Percentiles rank a stretch among this genome's conserved stretches.
phyloP scores from a whole-genome alignment of 1,284 basidiomycete genomes.

The Moniliophthora roreri region DNA sequence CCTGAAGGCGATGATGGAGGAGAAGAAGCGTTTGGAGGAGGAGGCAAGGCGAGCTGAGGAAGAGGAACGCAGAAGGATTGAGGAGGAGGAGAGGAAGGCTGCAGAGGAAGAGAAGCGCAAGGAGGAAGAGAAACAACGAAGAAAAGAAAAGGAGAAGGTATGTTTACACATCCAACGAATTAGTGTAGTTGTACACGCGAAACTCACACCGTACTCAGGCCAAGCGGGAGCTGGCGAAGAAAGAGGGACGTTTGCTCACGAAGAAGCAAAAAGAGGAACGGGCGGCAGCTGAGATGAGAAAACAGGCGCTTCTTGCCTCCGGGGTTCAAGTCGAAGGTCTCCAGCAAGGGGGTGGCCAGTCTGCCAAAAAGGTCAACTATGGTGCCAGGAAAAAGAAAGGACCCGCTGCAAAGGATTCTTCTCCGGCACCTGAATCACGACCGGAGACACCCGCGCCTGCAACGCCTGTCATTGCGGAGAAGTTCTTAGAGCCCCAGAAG shows the following conservation, averaged over 20 bases:
- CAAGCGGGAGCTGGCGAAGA: constrained; percentile 83
- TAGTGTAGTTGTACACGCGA: constrained; percentile 3
- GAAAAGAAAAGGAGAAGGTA: constrained; percentile 92
- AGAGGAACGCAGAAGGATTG: constrained; percentile 75
- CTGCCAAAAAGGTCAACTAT: constrained; percentile 76
- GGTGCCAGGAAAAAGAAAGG: constrained; percentile 84
- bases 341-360: constrained; percentile 52
- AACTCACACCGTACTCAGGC: constrained; percentile 43
- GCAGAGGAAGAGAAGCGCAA: constrained; percentile 77
- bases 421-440: constrained; percentile 52
- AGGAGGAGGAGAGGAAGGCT: constrained; percentile 79
- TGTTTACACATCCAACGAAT: neutral
- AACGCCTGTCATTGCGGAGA: constrained; percentile 28
- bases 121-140: constrained; percentile 83
- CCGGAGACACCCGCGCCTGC: constrained; percentile 50
- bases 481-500: constrained; percentile 25
- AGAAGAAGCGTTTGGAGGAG: constrained; percentile 85
- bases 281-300: constrained; percentile 88
- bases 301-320: constrained; percentile 87
- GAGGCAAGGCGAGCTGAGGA: constrained; percentile 68
- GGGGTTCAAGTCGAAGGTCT: constrained; percentile 92
- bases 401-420: constrained; percentile 44
- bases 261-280: constrained; percentile 97
- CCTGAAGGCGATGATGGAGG: constrained; percentile 84
- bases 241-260: constrained; percentile 88